A percentile compares a stretch with the other conserved stretches of the same genome.
Conservation (phyloP, 83 land plant genomes). For the Picea mariana region DNA sequence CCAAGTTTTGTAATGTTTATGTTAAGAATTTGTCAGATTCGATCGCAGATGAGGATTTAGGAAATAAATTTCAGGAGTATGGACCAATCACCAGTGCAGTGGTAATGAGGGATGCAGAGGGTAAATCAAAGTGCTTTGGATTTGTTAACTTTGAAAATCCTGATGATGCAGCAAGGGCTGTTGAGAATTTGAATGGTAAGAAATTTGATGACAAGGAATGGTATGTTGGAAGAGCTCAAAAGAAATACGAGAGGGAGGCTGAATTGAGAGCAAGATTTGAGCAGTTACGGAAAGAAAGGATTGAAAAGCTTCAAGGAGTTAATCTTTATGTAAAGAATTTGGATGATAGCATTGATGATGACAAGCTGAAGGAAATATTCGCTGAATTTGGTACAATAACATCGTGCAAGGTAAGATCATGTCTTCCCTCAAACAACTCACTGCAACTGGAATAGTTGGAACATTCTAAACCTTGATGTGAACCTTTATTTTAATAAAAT, state of each 20-base stretch:
- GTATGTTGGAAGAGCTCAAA: slow-evolving; percentile 85
- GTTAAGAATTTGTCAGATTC: slow-evolving; percentile 56
- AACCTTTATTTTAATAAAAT: too few relatives aligned
- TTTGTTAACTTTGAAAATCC: slow-evolving; percentile 80
- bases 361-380: too few relatives aligned
- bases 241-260: slow-evolving; percentile 64
- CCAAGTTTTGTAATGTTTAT: slow-evolving; percentile 55
- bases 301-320: slow-evolving; percentile 49
- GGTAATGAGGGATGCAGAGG: slow-evolving; percentile 75
- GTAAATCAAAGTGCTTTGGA: slow-evolving; percentile 82
- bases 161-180: too few relatives aligned
- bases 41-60: slow-evolving; percentile 63
- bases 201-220: slow-evolving; percentile 71
- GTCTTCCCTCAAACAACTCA: too few relatives aligned
- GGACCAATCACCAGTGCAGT: slow-evolving; percentile 63
- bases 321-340: slow-evolving; percentile 73
- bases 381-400: too few relatives aligned
- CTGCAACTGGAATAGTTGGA: too few relatives aligned
- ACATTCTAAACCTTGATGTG: too few relatives aligned
- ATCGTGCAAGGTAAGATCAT: too few relatives aligned
- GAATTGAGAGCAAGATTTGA: slow-evolving; percentile 57
- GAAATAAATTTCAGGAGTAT: slow-evolving; percentile 50
- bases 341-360: slow-evolving; percentile 54
- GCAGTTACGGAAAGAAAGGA: slow-evolving; percentile 41
- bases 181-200: slow-evolving; percentile 62